These are phyloP conservation scores for Tuctoria greenei DNA, from an alignment of 176 grass and related monocot genomes.

Conservation along the genomic window DNA sequence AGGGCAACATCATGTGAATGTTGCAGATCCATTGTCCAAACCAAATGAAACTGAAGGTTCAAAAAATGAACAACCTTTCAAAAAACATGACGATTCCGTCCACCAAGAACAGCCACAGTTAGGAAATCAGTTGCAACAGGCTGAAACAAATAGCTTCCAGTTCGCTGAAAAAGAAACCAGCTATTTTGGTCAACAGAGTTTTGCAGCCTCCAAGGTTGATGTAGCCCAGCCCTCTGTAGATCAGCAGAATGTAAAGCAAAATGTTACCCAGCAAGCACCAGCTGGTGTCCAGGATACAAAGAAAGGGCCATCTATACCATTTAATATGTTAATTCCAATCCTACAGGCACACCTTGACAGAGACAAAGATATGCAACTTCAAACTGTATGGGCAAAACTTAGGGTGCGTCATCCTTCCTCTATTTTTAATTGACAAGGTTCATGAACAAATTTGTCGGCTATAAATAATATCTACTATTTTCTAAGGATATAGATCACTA, in stretches of 20 bases:
- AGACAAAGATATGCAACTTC: slow-evolving; percentile 97
- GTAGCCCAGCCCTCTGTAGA: slow-evolving; percentile 29
- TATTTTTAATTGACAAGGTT: slow-evolving; percentile 8
- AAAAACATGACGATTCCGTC: slow-evolving; percentile 11
- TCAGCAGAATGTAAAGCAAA: slow-evolving; percentile 38
- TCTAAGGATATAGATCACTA: background rate
- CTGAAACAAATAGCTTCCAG: slow-evolving; percentile 48
- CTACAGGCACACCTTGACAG: slow-evolving; percentile 90
- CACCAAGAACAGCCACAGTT: slow-evolving; percentile 13
- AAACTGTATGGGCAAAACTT: slow-evolving; percentile 77
- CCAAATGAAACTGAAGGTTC: slow-evolving; percentile 41
- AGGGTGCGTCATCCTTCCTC: slow-evolving; percentile 53
- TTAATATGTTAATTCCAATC: slow-evolving; percentile 94
- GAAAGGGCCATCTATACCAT: slow-evolving; percentile 74
- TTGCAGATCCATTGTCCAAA: slow-evolving; percentile 30
- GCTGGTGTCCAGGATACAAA: slow-evolving; percentile 53
- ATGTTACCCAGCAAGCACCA: slow-evolving; percentile 52
- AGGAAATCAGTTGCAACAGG: slow-evolving; percentile 36
- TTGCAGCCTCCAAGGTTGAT: slow-evolving; percentile 37
- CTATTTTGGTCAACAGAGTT: slow-evolving; percentile 33
- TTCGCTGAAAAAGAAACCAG: slow-evolving; percentile 46
- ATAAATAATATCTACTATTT: background rate
- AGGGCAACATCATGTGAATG: slow-evolving; percentile 31
- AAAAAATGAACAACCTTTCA: slow-evolving; percentile 26
- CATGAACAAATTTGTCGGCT: slow-evolving; percentile 24